These are phyloP conservation scores for Coniochaeta prunicola DNA, from an alignment of 2,329 filamentous ascomycete species.

Conservation along the genomic window DNA sequence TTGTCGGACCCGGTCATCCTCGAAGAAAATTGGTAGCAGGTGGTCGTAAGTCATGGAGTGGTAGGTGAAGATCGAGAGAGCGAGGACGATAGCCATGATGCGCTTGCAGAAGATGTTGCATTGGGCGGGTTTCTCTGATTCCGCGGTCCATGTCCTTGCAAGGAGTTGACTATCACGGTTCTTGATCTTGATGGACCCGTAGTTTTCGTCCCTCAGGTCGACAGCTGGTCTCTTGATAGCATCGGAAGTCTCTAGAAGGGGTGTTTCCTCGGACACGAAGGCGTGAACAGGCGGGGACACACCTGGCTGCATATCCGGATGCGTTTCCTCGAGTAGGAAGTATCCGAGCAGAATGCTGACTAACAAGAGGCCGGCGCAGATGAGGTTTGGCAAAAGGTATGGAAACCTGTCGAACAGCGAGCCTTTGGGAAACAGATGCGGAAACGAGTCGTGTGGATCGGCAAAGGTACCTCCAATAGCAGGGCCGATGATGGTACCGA, in stretches of 20 bases:
- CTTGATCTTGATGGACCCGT: slow-evolving; percentile 58
- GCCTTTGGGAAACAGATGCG: slow-evolving; percentile 57
- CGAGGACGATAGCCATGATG: slow-evolving; percentile 70
- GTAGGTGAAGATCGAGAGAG: slow-evolving; percentile 85
- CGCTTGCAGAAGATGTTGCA: slow-evolving; percentile 46
- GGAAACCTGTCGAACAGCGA: slow-evolving; percentile 73
- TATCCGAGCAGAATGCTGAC: slow-evolving; percentile 76
- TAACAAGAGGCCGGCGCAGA: slow-evolving; percentile 71
- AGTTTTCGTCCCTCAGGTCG: slow-evolving; percentile 69
- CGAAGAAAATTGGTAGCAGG: slow-evolving; percentile 85
- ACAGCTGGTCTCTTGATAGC: slow-evolving; percentile 66
- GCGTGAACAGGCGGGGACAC: slow-evolving; percentile 37
- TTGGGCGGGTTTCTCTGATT: slow-evolving; percentile 24
- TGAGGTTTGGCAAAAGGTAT: slow-evolving; percentile 81
- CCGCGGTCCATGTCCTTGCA: slow-evolving; percentile 11
- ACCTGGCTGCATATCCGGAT: slow-evolving; percentile 68
- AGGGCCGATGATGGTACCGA: slow-evolving; percentile 84
- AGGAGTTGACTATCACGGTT: slow-evolving; percentile 33
- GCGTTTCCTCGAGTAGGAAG: slow-evolving; percentile 78
- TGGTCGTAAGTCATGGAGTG: slow-evolving; percentile 95
- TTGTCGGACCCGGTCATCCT: slow-evolving; percentile 54
- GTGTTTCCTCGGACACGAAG: slow-evolving; percentile 59
- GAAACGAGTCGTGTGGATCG: slow-evolving; percentile 68
- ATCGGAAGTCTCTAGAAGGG: slow-evolving; percentile 68
- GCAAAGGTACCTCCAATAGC: slow-evolving; percentile 84